These are phyloP conservation scores for Aspergillus hortae DNA, from an alignment of 2,329 filamentous ascomycete species.

Conservation along the genomic window DNA sequence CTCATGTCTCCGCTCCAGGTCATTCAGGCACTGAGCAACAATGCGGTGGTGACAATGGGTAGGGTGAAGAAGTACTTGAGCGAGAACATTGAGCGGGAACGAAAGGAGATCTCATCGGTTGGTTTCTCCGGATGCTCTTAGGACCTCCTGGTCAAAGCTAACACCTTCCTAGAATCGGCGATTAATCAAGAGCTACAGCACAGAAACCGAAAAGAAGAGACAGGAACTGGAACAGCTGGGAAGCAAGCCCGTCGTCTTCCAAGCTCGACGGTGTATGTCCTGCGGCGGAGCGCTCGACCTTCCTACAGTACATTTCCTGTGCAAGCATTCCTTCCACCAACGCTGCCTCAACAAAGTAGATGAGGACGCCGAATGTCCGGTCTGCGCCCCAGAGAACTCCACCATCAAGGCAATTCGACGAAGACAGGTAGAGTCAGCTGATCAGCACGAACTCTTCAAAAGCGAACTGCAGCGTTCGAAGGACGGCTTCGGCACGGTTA, in stretches of 20 bases:
- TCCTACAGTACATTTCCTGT: constrained; percentile 91
- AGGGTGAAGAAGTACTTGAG: constrained; percentile 93
- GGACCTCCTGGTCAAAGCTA: constrained; percentile 9
- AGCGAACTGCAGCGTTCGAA: constrained; percentile 72
- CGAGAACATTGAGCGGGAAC: constrained; percentile 82
- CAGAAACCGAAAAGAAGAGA: constrained; percentile 76
- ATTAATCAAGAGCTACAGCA: constrained; percentile 77
- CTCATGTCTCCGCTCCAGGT: constrained; percentile 96
- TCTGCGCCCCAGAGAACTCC: constrained; percentile 78
- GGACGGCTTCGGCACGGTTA: constrained; percentile 84
- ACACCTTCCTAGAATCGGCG: constrained; percentile 61
- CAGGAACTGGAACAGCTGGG: constrained; percentile 73
- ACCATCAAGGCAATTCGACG: constrained; percentile 83
- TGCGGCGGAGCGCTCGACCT: constrained; percentile 77
- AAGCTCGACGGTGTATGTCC: constrained; percentile 80
- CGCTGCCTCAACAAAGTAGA: constrained; percentile 71
- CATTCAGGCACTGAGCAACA: constrained; percentile 79
- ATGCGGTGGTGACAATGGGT: constrained; percentile 89
- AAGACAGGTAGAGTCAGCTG: constrained; percentile 81
- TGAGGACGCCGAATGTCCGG: constrained; percentile 73
- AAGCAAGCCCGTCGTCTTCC: constrained; percentile 81
- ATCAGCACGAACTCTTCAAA: constrained; percentile 84
- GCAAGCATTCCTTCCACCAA: constrained; percentile 96
- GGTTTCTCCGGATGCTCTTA: constrained; percentile 10
- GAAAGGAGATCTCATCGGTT: constrained; percentile 72